Evolutionary conservation across 208 protist genomes (phyloP), one percentile per base, ranked within the genome.

Genomic region (Wallacemonas sp.): DNA sequence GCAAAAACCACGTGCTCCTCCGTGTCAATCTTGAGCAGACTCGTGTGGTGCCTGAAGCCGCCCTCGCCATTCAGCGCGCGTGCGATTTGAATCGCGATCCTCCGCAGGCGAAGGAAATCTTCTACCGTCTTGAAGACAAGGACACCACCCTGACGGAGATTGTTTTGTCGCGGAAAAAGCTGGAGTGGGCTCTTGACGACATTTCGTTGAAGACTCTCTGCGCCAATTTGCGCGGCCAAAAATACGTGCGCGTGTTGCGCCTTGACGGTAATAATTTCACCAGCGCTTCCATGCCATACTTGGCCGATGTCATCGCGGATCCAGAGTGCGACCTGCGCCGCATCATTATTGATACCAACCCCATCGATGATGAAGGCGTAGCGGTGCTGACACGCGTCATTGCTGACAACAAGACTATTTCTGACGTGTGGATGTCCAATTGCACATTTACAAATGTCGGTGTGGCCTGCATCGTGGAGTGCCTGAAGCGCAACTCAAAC

Each of bases 31-130:
- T 93, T 27, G 54, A 79, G 24, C 64, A 76, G 51, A 95, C 86
- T 33, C 76, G 83, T 26, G 79, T 95, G 24, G 51, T 71, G 4
- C 24, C 59, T 11, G 63, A 75, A 17, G 62, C 79, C 53, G 61
- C 66, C 2, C 60, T 60, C 17, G 67, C 69, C 39, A 85, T 96
- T 31, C 66, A 72, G 39, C 54, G 68, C 34, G 84, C 84, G 31
- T 90, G 82, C 45, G 70, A 80, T 39, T 55, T 96, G 1, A 96
- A 96, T 54, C 80, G 80, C 17, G 85, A 95, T 38, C 70, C 86
- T 28, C 64, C 47, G 22, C 51, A 71, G 19, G 54, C 93, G 19
- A 96, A 96, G 66, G 66, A 44, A 28, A 62, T 80, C 1, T 75
- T 80, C 30, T 92, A 91, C 60, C 75, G 75, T 17, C 66, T 96